A percentile compares a stretch with the other conserved stretches of the same genome.
Evolutionary conservation across 164 flowering plant species (phyloP).

Genomic region (Liriodendron chinense): DNA sequence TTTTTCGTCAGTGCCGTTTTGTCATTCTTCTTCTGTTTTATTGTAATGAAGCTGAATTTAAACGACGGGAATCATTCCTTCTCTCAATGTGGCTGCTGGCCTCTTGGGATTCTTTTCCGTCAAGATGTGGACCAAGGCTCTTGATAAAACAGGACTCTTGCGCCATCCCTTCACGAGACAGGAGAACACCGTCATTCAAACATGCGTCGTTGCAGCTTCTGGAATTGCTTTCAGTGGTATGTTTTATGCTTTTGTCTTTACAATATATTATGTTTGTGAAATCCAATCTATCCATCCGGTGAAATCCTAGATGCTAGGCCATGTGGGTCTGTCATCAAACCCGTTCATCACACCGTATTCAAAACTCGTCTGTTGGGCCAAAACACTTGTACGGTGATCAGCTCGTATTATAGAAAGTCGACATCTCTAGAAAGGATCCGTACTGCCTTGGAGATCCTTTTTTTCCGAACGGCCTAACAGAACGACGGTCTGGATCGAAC

Average conservation of each 20-base stretch:
- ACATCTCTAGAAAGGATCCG: too few relatives aligned
- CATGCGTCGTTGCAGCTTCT: constrained; percentile 64
- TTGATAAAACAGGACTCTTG: constrained; percentile 30
- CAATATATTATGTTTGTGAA: too few relatives aligned
- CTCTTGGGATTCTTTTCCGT: constrained; percentile 53
- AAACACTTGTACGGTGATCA: too few relatives aligned
- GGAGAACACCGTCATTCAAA: constrained; percentile 76
- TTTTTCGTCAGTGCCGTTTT: constrained; percentile 37
- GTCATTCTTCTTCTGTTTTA: constrained; percentile 47
- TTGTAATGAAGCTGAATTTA: constrained; percentile 58
- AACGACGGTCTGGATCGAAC: too few relatives aligned
- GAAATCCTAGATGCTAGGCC: too few relatives aligned
- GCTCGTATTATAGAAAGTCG: too few relatives aligned
- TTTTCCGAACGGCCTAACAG: too few relatives aligned
- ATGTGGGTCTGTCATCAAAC: too few relatives aligned
- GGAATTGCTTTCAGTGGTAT: constrained; percentile 71
- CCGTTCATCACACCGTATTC: too few relatives aligned
- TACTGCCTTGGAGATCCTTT: too few relatives aligned
- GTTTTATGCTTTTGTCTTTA: neutral
- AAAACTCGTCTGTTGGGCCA: too few relatives aligned
- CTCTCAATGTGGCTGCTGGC: constrained; percentile 70
- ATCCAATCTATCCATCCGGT: too few relatives aligned
- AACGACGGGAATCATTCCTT: constrained; percentile 67
- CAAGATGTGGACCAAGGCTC: constrained; percentile 38
- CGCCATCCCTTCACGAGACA: constrained; percentile 67